These are phyloP conservation scores for Chlorella sp. DNA, from an alignment of 139 green algal species.

Conservation along the genomic window DNA sequence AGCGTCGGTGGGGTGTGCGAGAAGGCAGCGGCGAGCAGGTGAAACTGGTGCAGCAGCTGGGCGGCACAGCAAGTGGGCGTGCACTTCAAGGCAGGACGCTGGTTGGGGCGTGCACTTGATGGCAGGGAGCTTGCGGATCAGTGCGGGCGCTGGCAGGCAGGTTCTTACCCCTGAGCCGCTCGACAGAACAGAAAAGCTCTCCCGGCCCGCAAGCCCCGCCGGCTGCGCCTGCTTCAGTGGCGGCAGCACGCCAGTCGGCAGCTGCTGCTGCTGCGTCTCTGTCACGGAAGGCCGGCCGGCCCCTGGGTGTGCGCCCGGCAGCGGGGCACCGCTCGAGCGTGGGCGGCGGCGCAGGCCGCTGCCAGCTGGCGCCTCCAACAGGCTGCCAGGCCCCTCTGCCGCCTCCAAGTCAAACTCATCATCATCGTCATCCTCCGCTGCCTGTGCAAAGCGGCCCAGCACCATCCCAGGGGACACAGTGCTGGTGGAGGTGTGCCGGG, in stretches of 20 bases:
- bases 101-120: not conserved
- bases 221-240: not conserved
- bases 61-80: no score
- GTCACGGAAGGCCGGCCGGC: not conserved
- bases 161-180: not conserved
- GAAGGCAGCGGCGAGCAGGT: no score
- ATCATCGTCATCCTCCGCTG: not conserved
- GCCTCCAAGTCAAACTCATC: not conserved
- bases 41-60: no score
- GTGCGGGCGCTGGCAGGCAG: not conserved
- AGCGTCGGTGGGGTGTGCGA: no score
- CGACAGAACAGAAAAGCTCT: not conserved
- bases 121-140: not conserved
- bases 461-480: not conserved
- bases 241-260: not conserved
- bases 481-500: not conserved
- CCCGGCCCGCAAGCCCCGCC: not conserved
- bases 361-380: not conserved
- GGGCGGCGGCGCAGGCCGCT: slow-evolving; percentile 11
- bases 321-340: not conserved
- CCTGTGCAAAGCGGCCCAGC: not conserved
- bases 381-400: not conserved
- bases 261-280: not conserved
- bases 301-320: not conserved
- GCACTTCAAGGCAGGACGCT: not conserved